A percentile compares a stretch with the other conserved stretches of the same genome.
These are phyloP conservation scores for Rostrohypoxylon terebratum DNA, from an alignment of 495 filamentous ascomycete species.

Conservation along the genomic window DNA sequence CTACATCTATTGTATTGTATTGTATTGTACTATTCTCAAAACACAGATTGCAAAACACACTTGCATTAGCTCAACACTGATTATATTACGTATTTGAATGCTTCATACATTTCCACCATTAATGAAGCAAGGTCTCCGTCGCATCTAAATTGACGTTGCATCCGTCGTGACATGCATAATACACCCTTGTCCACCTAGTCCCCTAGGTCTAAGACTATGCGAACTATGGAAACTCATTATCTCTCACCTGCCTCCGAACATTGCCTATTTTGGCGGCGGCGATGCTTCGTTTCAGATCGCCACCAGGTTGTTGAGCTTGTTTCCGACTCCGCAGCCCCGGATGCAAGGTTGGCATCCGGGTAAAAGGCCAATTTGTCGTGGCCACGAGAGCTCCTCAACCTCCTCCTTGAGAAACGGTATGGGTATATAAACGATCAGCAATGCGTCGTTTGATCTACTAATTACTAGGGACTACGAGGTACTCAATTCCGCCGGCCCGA, in stretches of 20 bases:
- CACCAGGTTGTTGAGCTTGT: neutral
- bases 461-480: neutral
- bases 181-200: neutral
- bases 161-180: neutral
- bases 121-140: neutral
- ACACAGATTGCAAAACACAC: neutral
- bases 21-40: neutral
- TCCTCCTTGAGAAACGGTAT: neutral
- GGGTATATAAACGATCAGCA: conserved; percentile 14
- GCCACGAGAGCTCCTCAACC: neutral
- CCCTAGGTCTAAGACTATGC: neutral
- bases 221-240: neutral
- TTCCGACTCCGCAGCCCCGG: conserved; percentile 10
- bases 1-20: neutral
- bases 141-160: conserved; percentile 15
- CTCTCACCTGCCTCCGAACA: conserved; percentile 14
- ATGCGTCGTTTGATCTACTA: neutral
- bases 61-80: neutral
- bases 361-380: conserved; percentile 12
- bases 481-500: neutral
- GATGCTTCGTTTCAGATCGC: conserved; percentile 8
- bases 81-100: neutral
- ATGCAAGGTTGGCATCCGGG: conserved; percentile 24
- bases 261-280: conserved; percentile 7
- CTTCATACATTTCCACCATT: neutral